Conservation (phyloP, 106 monocot genomes). For the Phalaenopsis aphrodite region DNA sequence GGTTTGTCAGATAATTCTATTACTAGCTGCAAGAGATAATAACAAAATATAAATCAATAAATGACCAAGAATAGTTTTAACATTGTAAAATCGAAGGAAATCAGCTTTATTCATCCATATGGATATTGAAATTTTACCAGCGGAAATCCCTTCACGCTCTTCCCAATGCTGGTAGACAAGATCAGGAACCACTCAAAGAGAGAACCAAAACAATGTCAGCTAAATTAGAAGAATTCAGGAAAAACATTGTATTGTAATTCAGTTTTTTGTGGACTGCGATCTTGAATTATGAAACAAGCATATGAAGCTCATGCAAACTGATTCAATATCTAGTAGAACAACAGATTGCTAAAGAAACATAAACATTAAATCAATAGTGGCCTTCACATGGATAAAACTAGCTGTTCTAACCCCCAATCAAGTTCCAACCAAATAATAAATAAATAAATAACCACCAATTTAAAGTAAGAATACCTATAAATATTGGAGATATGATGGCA, state of each 20-base stretch:
- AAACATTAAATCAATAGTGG: neutral
- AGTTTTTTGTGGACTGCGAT: neutral
- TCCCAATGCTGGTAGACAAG: slow-evolving; percentile 5
- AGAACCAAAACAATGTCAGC: slow-evolving; percentile 7
- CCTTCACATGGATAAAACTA: neutral
- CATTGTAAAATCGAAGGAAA: neutral
- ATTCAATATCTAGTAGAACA: neutral
- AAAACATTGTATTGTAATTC: neutral
- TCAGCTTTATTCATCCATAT: neutral
- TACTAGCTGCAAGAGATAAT: neutral
- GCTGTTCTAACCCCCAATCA: neutral
- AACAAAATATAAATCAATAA: neutral
- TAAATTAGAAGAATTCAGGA: neutral
- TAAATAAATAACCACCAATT: neutral
- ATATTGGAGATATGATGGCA: slow-evolving; percentile 67
- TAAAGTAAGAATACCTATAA: slow-evolving; percentile 29
- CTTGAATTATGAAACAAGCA: neutral
- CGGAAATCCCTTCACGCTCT: slow-evolving; percentile 10
- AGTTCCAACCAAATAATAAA: neutral
- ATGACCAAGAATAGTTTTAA: neutral
- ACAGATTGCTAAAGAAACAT: neutral
- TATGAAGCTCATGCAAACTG: neutral
- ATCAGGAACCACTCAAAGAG: slow-evolving; percentile 7
- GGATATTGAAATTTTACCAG: slow-evolving; percentile 7
- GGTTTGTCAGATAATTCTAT: slow-evolving; percentile 11